Conservation (phyloP, 768 basidiomycete species). For the Agaricus sinodeliciosus region DNA sequence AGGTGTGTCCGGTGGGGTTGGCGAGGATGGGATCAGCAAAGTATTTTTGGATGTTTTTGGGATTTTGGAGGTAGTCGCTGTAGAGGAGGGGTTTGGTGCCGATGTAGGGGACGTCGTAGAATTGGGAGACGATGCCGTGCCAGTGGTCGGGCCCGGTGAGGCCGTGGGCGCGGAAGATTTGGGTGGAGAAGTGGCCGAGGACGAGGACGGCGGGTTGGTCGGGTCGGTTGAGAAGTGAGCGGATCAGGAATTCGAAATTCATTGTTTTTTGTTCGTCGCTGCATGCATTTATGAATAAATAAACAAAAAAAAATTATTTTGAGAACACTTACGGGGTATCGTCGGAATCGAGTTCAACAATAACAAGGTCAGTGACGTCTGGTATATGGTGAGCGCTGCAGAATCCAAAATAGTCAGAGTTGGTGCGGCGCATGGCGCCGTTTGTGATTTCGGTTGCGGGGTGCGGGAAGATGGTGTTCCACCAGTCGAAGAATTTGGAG, state of each 20-base stretch:
- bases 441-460: constrained; percentile 97
- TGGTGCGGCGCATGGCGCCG: constrained; percentile 88
- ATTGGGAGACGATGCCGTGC: constrained; percentile 89
- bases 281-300: background rate
- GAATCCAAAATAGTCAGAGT: constrained; percentile 92
- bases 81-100: constrained; percentile 81
- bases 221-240: constrained; percentile 84
- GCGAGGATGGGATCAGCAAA: constrained; percentile 83
- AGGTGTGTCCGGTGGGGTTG: constrained; percentile 70
- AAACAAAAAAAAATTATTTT: constrained; percentile 1
- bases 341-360: constrained; percentile 91
- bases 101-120: constrained; percentile 95
- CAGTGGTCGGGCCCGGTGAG: constrained; percentile 87
- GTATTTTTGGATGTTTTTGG: constrained; percentile 58
- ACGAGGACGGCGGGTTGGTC: constrained; percentile 90
- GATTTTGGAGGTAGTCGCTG: constrained; percentile 72
- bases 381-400: constrained; percentile 92
- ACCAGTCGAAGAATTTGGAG: constrained; percentile 94
- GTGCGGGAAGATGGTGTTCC: constrained; percentile 96
- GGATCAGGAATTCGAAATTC: constrained; percentile 88
- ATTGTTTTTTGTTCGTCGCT: constrained; percentile 70
- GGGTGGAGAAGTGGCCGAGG: constrained; percentile 93
- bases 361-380: constrained; percentile 89
- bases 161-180: constrained; percentile 70
- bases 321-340: constrained; percentile 80